Evolutionary conservation across 306 rosid genomes (phyloP).

Genomic region (Quercus bicolor): DNA sequence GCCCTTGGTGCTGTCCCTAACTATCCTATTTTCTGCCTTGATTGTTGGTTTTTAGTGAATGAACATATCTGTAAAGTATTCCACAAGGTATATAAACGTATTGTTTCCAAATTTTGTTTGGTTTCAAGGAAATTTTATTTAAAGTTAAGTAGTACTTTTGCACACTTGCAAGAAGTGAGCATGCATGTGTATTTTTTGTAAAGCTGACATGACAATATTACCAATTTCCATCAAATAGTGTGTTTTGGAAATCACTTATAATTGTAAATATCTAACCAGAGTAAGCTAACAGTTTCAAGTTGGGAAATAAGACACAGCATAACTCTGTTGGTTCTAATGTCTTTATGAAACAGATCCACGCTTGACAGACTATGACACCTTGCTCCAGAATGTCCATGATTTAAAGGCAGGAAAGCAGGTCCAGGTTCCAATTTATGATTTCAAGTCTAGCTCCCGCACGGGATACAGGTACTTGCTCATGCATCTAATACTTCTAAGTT

Average conservation of each 20-base stretch:
- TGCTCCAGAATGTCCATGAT: conserved; percentile 89
- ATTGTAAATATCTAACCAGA: conserved; percentile 1
- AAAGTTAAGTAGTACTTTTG: conserved; percentile 4
- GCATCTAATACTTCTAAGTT: conserved; percentile 22
- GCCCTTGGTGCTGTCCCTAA: background rate
- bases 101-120: background rate
- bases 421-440: conserved; percentile 91
- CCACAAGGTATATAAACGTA: background rate
- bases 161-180: background rate
- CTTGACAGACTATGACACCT: conserved; percentile 87
- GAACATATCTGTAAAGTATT: background rate
- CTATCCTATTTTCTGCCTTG: background rate
- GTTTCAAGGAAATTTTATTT: background rate
- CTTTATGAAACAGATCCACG: conserved; percentile 79
- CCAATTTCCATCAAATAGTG: conserved; percentile 7
- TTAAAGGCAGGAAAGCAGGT: conserved; percentile 77
- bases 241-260: conserved; percentile 24
- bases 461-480: conserved; percentile 75
- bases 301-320: conserved; percentile 11
- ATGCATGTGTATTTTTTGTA: background rate
- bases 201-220: conserved; percentile 1
- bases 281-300: conserved; percentile 17
- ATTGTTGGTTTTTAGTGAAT: background rate
- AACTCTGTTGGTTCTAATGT: conserved; percentile 13
- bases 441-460: conserved; percentile 85